Base-by-base conservation (phyloP, 2,329 filamentous ascomycete genomes). In the Thielaviopsis euricoi region DNA sequence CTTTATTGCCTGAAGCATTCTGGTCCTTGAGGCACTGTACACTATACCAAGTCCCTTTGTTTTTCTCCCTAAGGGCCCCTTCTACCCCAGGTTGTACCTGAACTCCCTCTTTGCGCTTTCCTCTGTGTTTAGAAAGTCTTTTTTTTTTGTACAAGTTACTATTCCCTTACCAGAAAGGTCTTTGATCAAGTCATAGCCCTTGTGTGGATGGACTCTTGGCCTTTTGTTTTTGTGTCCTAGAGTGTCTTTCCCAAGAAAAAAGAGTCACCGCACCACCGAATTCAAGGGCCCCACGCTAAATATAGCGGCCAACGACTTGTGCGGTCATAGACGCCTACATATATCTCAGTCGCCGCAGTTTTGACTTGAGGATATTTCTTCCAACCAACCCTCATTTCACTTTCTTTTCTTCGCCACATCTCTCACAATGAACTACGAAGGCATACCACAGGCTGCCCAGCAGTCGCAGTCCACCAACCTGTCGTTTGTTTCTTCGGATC, bases 1-100 rank as follows among this genome's bases (percentile, higher is more conserved):
- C 52, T 60, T 55, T 60, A 60, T 60, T 60, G 58, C 54, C 48
- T 25, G 54, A 19, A 50, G 17, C 58, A 59, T 59, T 59, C 40
- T 56, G 58, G 21, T 6, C 37, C 48, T 21, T 23, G 19, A 46
- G 49, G 19, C 25, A 23, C 40, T 52, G 26, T 49, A 37, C 50
- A 52, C 48, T 58, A 60, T 52, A 57, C 33, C 15, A 21, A 56
- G 58, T 57, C 55, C 55, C 46, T 61, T 58, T 57, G 59, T 61
- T 57, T 53, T 61, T 58, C 48, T 52, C 56, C 48, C 53, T 55
- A 54, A n/a, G 22, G 40, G 12, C 40, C 13, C 40, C 46, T 57
- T 57, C 17, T 52, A 52, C 51, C 49, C 33, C 49, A 50, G 33
- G 9, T 50, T 52, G 48, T 43, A n/a, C 37, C 37, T 43, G 37